Conservation (phyloP, 177 flowering plant genomes). For the Vitis hybrid region DNA sequence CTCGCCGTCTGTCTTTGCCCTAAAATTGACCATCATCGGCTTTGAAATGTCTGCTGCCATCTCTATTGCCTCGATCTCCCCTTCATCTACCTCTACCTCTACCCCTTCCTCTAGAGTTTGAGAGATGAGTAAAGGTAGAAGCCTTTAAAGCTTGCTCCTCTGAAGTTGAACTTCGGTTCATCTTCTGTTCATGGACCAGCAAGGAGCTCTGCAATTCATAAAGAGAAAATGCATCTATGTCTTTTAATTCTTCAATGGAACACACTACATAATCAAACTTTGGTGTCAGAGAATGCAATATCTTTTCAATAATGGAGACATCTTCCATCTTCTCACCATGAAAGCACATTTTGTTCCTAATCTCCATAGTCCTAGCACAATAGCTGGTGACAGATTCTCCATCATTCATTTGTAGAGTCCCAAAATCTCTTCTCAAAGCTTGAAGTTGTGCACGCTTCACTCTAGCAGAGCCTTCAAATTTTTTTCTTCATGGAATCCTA, state of each 20-base stretch:
- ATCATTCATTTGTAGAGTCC: conserved; percentile 1
- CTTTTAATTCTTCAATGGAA: no score
- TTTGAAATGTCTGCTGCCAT: not conserved
- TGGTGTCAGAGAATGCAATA: not conserved
- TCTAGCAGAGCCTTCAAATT: no score
- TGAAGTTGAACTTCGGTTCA: not conserved
- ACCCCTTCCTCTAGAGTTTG: not conserved
- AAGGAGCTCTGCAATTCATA: no score
- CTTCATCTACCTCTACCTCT: not conserved
- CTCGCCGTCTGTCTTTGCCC: not conserved
- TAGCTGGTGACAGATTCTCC: not conserved
- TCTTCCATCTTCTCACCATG: not conserved
- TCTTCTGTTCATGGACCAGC: not conserved
- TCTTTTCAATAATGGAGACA: not conserved
- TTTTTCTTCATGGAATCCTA: no score
- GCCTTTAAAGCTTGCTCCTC: not conserved
- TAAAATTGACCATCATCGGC: no score
- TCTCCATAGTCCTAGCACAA: no score
- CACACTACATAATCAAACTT: not conserved
- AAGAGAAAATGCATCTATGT: no score
- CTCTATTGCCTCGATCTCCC: not conserved
- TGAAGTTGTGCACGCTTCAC: no score
- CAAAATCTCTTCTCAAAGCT: no score
- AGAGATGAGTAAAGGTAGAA: not conserved
- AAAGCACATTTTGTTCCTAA: no score